phyloP scores from a whole-genome alignment of 2,329 filamentous ascomycete genomes.

The Hymenoscyphus fraxineus region DNA sequence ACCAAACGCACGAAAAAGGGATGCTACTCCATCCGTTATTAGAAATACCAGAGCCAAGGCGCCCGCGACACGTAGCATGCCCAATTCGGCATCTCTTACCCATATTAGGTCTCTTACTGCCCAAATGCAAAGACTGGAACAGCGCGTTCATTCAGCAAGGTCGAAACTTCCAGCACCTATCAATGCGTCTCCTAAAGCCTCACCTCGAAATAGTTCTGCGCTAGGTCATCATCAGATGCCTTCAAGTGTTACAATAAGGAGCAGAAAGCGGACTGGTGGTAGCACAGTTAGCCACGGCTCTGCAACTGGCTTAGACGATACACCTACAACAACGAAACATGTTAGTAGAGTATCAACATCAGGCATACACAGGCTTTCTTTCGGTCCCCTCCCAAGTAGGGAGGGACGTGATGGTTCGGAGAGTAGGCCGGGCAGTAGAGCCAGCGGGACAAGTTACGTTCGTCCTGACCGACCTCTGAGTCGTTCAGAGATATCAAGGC shows the following conservation, averaged over 20 bases:
- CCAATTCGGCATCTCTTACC: conserved; percentile 69
- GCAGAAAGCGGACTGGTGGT: conserved; percentile 63
- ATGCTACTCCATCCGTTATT: conserved; percentile 36
- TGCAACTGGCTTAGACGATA: conserved; percentile 28
- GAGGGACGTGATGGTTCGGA: conserved; percentile 34
- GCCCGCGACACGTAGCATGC: conserved; percentile 40
- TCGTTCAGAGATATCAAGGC: conserved; percentile 31
- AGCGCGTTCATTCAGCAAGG: conserved; percentile 83
- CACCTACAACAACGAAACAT: conserved; percentile 44
- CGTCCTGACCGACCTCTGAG: conserved; percentile 31
- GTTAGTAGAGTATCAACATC: conserved; percentile 58
- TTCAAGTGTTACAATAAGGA: conserved; percentile 60
- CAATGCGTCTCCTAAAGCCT: conserved; percentile 72
- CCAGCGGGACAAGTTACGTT: conserved; percentile 28
- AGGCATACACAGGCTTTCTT: conserved; percentile 60
- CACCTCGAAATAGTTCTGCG: conserved; percentile 56
- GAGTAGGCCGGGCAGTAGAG: conserved; percentile 32
- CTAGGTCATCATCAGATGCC: conserved; percentile 45
- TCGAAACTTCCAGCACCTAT: conserved; percentile 85
- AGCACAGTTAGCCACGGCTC: conserved; percentile 34
- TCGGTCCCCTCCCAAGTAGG: conserved; percentile 54
- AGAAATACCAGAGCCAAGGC: conserved; percentile 41
- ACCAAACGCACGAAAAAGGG: conserved; percentile 23
- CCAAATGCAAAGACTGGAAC: conserved; percentile 95
- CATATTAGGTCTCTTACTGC: conserved; percentile 92